Evolutionary conservation across 192 early-diverging fungal species (phyloP), one percentile per base, ranked within the genome.

Genomic region (Coemansia sp.): DNA sequence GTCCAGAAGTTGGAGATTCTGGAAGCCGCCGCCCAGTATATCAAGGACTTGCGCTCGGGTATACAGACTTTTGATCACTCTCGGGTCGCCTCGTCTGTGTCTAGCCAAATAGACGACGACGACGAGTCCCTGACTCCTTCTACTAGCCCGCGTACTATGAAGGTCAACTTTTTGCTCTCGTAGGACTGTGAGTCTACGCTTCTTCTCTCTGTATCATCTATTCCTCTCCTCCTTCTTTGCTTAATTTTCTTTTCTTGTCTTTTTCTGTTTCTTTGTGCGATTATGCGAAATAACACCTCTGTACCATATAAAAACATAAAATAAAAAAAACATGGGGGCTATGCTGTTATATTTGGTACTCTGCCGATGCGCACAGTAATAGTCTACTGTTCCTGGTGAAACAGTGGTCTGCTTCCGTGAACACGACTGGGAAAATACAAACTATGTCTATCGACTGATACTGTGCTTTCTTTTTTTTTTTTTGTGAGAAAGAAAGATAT

Each of bases 151-250:
- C n/a, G 55, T 61, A 60, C 75, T 9, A 76, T 76, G 75, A 66
- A 76, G n/a, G 64, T 76, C 59, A 76, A 76, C 60, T 76, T 76
- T 49, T 70, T 76, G 33, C 68, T 76, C 5, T 71, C 75, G 18
- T 76, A 69, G 12, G 31, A 41, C 11, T 43, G 2, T 5, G 36
- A n/a, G 20, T 12, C 59, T 2, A 15, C 52, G 66, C 59, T 24
- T 73, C 46, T 24, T 18, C 15, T 63, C 20, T 64, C 51, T 65
- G 41, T 55, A 22, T 15, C 60, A 66, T 42, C 65, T 66, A 55
- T 55, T 20, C 44, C 44, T 18, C 62, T 43, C 24, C 47, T 67
- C 27, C 27, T 27, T 27, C 27, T 27, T 27, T 27, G 27, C 27
- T 54, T 10, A 29, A 15, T n/a, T 20, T 8, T 38, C 18, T 67